Evolutionary conservation across 1,284 basidiomycete species (phyloP), one percentile per base, ranked within the genome.

Genomic region (Sphaerobolus stellatus): DNA sequence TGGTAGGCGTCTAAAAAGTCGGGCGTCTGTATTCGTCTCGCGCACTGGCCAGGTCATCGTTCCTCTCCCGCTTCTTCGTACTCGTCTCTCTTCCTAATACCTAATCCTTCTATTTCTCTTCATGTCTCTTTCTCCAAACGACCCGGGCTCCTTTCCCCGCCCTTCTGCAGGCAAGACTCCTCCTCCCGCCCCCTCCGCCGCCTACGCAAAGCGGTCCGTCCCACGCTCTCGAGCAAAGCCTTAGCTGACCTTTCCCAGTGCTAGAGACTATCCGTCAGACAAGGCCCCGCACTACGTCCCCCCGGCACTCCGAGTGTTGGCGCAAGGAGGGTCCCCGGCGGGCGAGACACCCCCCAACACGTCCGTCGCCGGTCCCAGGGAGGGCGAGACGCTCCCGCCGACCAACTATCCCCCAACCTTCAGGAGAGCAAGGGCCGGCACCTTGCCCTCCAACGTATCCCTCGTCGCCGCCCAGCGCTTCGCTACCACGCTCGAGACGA

Each of bases 51-150:
- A 51, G 56, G 52, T 54, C 40, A 53, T 31, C 18, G 22, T 43
- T 43, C 18, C 18, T 38, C 20, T 43, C 11, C 28, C 11, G 6
- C 18, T 27, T 43, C 28, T 43, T 24, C 41, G 38, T 51, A 44
- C 38, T 41, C 48, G 52, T 48, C 52, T 44, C 44, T 43, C 25
- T 53, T 56, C 57, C 44, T 90, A 90, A 90, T 91, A 81, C 79
- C 78, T 90, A 90, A 90, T 90, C 81, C 71, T 79, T 79, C 74
- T 75, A 75, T 75, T 74, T 77, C 80, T 75, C 48, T 84, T 85
- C 86, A 90, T 90, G 88, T 91, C 88, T 78, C 83, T 91, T 80
- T 89, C 89, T 69, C 82, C 88, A 68, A 86, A 88, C 82, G 86
- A 82, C 74, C 83, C 79, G 72, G 77, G 78, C 75, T 78, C 83